Conservation (phyloP, 345 rosid genomes). For the Citrus hindsii region DNA sequence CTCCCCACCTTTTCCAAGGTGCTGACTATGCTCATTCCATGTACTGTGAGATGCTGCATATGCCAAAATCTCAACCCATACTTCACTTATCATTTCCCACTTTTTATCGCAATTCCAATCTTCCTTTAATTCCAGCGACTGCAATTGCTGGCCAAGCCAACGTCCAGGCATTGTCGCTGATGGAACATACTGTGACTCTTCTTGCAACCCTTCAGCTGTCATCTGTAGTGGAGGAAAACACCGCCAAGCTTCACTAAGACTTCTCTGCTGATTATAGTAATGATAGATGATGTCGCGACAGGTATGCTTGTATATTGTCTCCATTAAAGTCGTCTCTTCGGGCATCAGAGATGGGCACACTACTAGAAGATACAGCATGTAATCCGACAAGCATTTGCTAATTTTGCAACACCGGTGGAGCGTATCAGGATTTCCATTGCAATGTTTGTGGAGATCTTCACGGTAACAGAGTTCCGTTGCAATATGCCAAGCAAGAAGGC, state of each 20-base stretch:
- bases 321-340: too few relatives aligned
- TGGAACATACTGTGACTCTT: background rate
- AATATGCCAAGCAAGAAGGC: background rate
- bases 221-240: too few relatives aligned
- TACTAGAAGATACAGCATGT: background rate
- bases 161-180: conserved; percentile 30
- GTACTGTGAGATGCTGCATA: conserved; percentile 7
- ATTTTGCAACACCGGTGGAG: background rate
- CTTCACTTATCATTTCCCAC: conserved; percentile 35
- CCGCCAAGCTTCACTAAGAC: too few relatives aligned
- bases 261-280: too few relatives aligned
- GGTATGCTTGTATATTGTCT: too few relatives aligned
- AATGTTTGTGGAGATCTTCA: background rate
- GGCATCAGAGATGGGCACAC: too few relatives aligned
- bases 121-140: background rate
- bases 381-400: background rate
- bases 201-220: background rate
- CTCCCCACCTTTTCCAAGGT: conserved; percentile 35
- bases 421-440: background rate
- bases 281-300: too few relatives aligned
- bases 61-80: conserved; percentile 41
- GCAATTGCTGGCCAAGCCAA: conserved; percentile 21
- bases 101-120: conserved; percentile 13
- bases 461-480: background rate
- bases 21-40: conserved; percentile 30